A percentile compares a stretch with the other conserved stretches of the same genome.
These are phyloP conservation scores for Aspergillus avenaceus DNA, from an alignment of 495 filamentous ascomycete genomes.

Conservation along the genomic window DNA sequence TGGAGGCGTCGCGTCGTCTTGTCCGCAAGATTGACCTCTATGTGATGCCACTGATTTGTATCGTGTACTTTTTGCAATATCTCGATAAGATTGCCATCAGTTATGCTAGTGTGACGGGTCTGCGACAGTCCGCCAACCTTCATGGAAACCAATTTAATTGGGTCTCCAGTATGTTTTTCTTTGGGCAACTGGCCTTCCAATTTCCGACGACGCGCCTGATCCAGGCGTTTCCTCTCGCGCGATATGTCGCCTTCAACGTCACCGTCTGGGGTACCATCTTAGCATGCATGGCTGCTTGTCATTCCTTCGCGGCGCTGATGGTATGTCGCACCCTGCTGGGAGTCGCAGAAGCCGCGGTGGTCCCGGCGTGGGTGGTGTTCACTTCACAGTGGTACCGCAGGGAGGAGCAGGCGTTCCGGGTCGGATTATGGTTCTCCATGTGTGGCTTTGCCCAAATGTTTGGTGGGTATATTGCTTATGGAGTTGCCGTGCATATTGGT, in stretches of 20 bases:
- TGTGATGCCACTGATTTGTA: constrained; percentile 39
- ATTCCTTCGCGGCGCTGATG: constrained; percentile 35
- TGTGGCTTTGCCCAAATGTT: constrained; percentile 51
- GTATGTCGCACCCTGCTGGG: constrained; percentile 54
- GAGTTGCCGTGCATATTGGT: constrained; percentile 41
- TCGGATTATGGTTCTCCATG: constrained; percentile 51
- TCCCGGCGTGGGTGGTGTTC: constrained; percentile 45
- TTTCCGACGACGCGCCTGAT: constrained; percentile 42
- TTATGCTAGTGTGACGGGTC: constrained; percentile 39
- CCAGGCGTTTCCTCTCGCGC: constrained; percentile 45
- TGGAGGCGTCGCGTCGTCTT: not conserved
- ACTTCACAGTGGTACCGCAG: constrained; percentile 50
- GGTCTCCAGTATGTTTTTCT: constrained; percentile 39
- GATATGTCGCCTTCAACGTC: constrained; percentile 48
- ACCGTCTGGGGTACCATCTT: constrained; percentile 54
- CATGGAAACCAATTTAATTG: constrained; percentile 40
- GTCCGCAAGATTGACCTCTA: constrained; percentile 43
- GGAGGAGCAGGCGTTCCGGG: constrained; percentile 45
- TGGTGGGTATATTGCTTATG: constrained; percentile 53
- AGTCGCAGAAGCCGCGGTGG: constrained; percentile 56
- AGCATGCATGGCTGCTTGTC: constrained; percentile 45
- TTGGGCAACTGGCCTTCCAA: constrained; percentile 37
- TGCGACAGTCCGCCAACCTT: constrained; percentile 26
- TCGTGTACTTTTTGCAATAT: constrained; percentile 34
- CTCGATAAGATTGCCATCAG: constrained; percentile 48